Base-by-base conservation (phyloP, 2,329 filamentous ascomycete species). In the Microcera coccophila region DNA sequence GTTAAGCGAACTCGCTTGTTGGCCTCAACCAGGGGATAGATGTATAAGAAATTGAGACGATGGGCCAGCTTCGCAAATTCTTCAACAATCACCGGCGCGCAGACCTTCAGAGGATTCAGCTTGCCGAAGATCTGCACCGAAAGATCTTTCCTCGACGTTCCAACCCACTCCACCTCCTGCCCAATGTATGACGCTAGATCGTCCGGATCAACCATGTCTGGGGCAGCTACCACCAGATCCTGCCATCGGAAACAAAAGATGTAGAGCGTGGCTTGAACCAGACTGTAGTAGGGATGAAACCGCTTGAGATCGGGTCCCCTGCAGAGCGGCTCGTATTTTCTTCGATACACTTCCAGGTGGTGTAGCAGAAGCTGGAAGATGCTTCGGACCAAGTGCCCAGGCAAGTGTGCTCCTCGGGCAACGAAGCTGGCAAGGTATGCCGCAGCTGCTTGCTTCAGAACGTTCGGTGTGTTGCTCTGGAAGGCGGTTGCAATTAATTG, bases 191-290 rank as follows among this genome's bases (percentile, higher is more conserved):
- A 78, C 1, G 74, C 69, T 10, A 73, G 70, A 47, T 84, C 81
- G 45, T 79, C 85, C 49, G 71, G 78, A 66, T 79, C 85, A 44
- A 79, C 76, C 47, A 68, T 72, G 46, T 82, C 75, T 2, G 78
- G 72, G 3, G 76, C 78, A 2, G 78, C 76, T 16, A 79, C 72
- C 42, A 88, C 85, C 36, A 98, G 74, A 59, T 97, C 91, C 48
- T 89, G 85, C 93, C 93, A 98, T 42, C 93, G 84, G 73, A 98
- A 98, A 72, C 93, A 98, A 61, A 95, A 96, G 45, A 95, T 91
- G 70, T 96, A 96, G 18, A 96, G 78, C 3, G 94, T 74, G 2
- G 90, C 90, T 65, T 96, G 90, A n/a, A 86, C 82, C 36, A 90
- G 81, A 15, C 87, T 83, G 64, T 96, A 96, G 67, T 94, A 95